Conservation (phyloP, 148 eudicot genomes). For the Camellia japonica region DNA sequence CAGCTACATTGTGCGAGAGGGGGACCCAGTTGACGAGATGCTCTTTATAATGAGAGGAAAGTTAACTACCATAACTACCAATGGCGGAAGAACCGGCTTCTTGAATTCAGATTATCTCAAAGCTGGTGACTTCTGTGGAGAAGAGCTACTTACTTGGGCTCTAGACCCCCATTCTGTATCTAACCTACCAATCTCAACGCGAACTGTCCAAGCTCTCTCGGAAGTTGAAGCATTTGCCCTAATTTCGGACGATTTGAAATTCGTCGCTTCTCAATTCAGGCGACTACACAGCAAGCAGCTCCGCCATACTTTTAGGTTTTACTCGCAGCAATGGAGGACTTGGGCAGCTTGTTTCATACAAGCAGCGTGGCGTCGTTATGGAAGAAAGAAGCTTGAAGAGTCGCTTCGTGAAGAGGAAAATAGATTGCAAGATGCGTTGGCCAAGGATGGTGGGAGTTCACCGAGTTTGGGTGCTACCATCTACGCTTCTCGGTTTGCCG, state of each 20-base stretch:
- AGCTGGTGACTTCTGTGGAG: slow-evolving; percentile 47
- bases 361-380: slow-evolving; percentile 35
- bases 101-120: slow-evolving; percentile 61
- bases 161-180: slow-evolving; percentile 35
- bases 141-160: slow-evolving; percentile 48
- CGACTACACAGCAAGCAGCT: slow-evolving; percentile 37
- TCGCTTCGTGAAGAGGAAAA: slow-evolving; percentile 63
- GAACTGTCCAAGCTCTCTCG: slow-evolving; percentile 33
- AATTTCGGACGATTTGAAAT: slow-evolving; percentile 32
- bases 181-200: slow-evolving; percentile 36
- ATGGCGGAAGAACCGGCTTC: slow-evolving; percentile 93
- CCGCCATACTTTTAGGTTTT: slow-evolving; percentile 31
- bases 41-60: slow-evolving; percentile 82
- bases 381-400: slow-evolving; percentile 33
- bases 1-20: slow-evolving; percentile 72
- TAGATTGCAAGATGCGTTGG: slow-evolving; percentile 69
- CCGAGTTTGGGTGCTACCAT: slow-evolving; percentile 79
- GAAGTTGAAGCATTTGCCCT: slow-evolving; percentile 46
- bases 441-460: slow-evolving; percentile 46
- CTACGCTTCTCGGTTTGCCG: slow-evolving; percentile 83
- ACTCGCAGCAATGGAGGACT: slow-evolving; percentile 44
- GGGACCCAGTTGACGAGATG: slow-evolving; percentile 93
- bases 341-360: slow-evolving; percentile 49
- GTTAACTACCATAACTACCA: slow-evolving; percentile 68
- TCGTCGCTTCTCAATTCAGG: slow-evolving; percentile 35